phyloP scores from a whole-genome alignment of 2,329 filamentous ascomycete genomes.

The Fusarium sororula region DNA sequence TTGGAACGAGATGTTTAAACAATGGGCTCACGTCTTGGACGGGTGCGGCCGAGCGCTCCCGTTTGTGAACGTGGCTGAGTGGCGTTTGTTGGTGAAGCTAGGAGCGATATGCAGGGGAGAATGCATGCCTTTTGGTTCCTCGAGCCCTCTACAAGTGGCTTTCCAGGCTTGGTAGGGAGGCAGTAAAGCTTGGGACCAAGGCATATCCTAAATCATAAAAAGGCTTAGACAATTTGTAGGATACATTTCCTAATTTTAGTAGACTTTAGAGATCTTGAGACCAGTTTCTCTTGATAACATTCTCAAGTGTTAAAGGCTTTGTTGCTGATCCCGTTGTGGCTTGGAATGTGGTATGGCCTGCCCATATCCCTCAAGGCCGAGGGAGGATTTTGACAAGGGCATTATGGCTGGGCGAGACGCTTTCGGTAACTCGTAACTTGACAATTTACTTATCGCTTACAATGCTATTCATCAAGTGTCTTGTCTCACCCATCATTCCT shows the following conservation, averaged over 20 bases:
- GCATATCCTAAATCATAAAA: background rate
- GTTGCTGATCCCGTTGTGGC: background rate
- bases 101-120: background rate
- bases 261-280: no score
- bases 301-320: background rate
- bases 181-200: rapidly evolving
- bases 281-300: no score
- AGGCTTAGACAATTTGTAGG: rapidly evolving
- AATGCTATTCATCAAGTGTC: background rate
- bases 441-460: background rate
- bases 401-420: background rate
- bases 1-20: background rate
- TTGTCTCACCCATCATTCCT: background rate
- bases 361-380: background rate
- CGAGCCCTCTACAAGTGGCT: no score
- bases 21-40: background rate
- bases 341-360: background rate
- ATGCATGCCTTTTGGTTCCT: background rate
- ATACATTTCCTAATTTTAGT: no score
- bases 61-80: constrained; percentile 1
- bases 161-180: no score
- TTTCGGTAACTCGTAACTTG: background rate
- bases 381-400: background rate
- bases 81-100: background rate
- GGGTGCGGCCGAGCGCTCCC: background rate